These are phyloP conservation scores for Gossypium raimondii DNA, from an alignment of 345 rosid genomes.

Conservation along the genomic window DNA sequence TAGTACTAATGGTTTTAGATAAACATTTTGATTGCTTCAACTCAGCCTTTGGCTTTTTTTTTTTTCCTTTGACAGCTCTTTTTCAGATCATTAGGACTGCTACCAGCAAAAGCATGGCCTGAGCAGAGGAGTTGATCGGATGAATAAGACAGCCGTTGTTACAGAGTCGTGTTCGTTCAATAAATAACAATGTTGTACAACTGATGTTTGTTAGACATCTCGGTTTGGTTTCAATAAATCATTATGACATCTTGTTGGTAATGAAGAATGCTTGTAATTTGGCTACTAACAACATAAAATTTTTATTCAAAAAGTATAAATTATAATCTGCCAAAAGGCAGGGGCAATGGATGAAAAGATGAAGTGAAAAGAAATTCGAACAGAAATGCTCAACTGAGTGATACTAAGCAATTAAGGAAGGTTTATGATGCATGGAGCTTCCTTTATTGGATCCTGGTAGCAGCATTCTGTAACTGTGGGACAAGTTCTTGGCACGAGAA, in stretches of 20 bases:
- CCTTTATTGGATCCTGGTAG: constrained; percentile 20
- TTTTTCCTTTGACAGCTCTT: constrained; percentile 24
- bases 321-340: neutral
- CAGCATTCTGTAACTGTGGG: constrained; percentile 49
- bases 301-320: no score
- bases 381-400: neutral
- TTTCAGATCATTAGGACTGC: constrained; percentile 33
- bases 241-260: neutral
- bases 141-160: neutral
- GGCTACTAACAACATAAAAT: no score
- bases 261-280: no score
- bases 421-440: constrained; percentile 27
- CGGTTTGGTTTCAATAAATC: neutral
- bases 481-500: constrained; percentile 39
- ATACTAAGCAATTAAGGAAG: constrained; percentile 12
- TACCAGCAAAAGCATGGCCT: constrained; percentile 22
- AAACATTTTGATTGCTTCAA: no score
- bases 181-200: neutral
- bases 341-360: neutral
- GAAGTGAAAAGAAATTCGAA: neutral
- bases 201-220: neutral
- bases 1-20: no score
- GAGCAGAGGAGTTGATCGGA: neutral
- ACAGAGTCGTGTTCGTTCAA: neutral
- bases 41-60: neutral